A percentile compares a stretch with the other conserved stretches of the same genome.
Evolutionary conservation across 192 early-diverging fungal species (phyloP).

Genomic region (Coemansia reversa): DNA sequence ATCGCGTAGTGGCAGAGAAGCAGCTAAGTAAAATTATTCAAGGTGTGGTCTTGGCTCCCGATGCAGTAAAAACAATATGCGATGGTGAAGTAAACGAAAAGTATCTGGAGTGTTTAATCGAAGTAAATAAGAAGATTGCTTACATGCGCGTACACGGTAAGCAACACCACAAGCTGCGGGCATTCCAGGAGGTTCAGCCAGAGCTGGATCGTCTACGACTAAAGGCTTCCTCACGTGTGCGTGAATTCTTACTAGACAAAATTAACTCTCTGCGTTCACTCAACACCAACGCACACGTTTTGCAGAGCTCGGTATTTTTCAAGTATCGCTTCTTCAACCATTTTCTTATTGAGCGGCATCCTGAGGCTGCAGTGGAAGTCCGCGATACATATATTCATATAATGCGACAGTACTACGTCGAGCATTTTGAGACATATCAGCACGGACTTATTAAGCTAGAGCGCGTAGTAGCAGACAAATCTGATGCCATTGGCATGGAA

Average conservation of each 20-base stretch:
- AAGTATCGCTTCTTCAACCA: conserved; percentile 91
- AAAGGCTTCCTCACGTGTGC: conserved; percentile 79
- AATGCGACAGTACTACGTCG: conserved; percentile 81
- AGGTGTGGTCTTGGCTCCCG: conserved; percentile 79
- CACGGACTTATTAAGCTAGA: conserved; percentile 74
- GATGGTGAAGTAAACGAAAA: conserved; percentile 91
- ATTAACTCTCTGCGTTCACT: conserved; percentile 85
- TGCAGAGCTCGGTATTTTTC: conserved; percentile 87
- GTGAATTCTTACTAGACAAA: conserved; percentile 82
- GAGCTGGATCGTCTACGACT: conserved; percentile 89
- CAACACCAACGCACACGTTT: conserved; percentile 89
- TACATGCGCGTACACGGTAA: conserved; percentile 72
- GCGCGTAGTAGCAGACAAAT: conserved; percentile 73
- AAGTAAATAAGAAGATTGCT: conserved; percentile 86
- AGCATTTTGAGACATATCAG: conserved; percentile 89
- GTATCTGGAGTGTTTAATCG: conserved; percentile 78
- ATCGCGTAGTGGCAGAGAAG: conserved; percentile 79
- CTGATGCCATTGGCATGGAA: conserved; percentile 84
- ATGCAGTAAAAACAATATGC: conserved; percentile 77
- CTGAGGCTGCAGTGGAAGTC: conserved; percentile 85
- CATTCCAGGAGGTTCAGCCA: conserved; percentile 83
- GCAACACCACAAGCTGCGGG: conserved; percentile 72
- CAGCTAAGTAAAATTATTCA: conserved; percentile 75
- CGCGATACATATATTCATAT: conserved; percentile 82
- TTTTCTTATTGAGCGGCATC: conserved; percentile 87